Evolutionary conservation across 2,329 filamentous ascomycete species (phyloP), one percentile per base, ranked within the genome.

Genomic region (Hymenoscyphus fructigenus): DNA sequence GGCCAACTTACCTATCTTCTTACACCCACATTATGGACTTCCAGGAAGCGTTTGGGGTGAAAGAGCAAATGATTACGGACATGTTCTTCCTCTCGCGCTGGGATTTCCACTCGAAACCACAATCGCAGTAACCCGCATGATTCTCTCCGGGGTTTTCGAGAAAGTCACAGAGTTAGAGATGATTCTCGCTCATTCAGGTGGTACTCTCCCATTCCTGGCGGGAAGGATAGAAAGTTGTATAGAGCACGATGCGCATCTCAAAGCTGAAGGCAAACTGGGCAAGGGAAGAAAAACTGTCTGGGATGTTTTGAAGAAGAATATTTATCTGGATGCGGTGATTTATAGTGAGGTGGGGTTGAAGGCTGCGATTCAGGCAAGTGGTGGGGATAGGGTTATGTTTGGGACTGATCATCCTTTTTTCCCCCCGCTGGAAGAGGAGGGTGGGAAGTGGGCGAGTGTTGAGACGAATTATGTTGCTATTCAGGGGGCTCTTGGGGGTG

Each of bases 91-190:
- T 0, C 81, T 97, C 0, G 91, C 92, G 0, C 80, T 97, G 3
- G 93, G 93, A 0, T 97, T 97, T 75, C 93, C 93, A 0, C 85
- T 97, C 70, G 93, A 97, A 78, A 97, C 93, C 0, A 97, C 93
- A 1, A 94, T 97, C 71, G 92, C 93, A 0, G 88, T 97, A 1
- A 87, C 91, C 3, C 83, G 93, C 57, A 96, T 97, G 92, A 88
- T 92, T 62, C 81, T 97, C n/a, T 85, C 89, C 0, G 91, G 92
- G 0, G 90, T 96, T 0, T 97, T 95, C 76, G 92, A 96, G 76
- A 82, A 85, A 10, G 90, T 92, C 56, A 85, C 84, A 0, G 79
- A 81, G 9, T 78, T 97, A 67, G 83, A 86, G 26, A 87, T 97
- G 73, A 81, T 97, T 62, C 81, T 97, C 4, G 93, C 93, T 0